Evolutionary conservation across 2,329 filamentous ascomycete species (phyloP).

Genomic region (Ceratocystis papillata): DNA sequence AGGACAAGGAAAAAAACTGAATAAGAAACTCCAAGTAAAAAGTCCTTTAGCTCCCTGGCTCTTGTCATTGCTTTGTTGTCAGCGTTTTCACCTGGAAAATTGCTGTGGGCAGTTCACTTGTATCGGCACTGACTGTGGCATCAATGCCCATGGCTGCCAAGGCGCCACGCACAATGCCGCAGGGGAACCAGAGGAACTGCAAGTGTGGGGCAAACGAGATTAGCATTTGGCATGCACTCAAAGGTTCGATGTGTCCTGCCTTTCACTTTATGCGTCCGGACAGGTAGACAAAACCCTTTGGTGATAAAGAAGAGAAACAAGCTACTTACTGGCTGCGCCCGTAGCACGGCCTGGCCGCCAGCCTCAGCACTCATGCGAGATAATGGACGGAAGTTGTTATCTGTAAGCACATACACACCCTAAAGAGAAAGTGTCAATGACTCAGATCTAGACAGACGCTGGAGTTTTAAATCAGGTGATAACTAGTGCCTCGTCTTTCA

Average conservation of each 20-base stretch:
- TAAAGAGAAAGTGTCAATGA: slow-evolving; percentile 30
- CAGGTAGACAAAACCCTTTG: neutral
- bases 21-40: neutral
- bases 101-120: slow-evolving; percentile 71
- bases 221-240: neutral
- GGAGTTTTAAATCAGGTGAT: neutral
- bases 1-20: too few relatives aligned
- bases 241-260: neutral
- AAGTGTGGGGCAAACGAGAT: slow-evolving; percentile 19
- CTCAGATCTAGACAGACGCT: neutral
- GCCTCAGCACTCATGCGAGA: slow-evolving; percentile 77
- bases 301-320: slow-evolving; percentile 7
- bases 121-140: slow-evolving; percentile 85
- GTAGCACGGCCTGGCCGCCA: slow-evolving; percentile 58
- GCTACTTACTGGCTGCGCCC: slow-evolving; percentile 64
- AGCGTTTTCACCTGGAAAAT: slow-evolving; percentile 93
- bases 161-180: slow-evolving; percentile 83
- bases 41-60: neutral
- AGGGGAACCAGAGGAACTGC: slow-evolving; percentile 90
- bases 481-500: neutral
- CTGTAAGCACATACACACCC: slow-evolving; percentile 93
- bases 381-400: slow-evolving; percentile 82
- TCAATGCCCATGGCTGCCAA: slow-evolving; percentile 83
- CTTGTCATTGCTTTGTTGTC: slow-evolving; percentile 46
- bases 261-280: too few relatives aligned